Conservation (phyloP, 345 rosid genomes). For the Sonneratia caseolaris region DNA sequence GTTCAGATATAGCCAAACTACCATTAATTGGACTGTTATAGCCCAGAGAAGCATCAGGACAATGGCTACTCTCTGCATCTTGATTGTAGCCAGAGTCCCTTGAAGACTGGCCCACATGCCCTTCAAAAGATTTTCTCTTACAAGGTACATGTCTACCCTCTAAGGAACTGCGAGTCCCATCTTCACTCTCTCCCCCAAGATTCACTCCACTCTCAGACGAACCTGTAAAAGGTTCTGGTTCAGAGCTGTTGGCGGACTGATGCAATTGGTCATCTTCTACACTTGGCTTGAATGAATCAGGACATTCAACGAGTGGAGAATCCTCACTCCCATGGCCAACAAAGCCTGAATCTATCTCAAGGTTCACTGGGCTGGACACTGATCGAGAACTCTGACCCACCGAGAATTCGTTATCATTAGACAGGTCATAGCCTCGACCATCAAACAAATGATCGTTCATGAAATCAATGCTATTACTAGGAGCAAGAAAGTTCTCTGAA, state of each 20-base stretch:
- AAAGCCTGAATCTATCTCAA: constrained; percentile 49
- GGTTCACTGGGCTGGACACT: constrained; percentile 28
- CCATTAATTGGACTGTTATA: constrained; percentile 20
- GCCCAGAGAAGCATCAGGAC: constrained; percentile 28
- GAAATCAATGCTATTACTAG: constrained; percentile 23
- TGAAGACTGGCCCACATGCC: constrained; percentile 55
- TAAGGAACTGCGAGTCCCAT: constrained; percentile 34
- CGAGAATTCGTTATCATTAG: constrained; percentile 14
- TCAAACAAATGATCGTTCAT: constrained; percentile 32
- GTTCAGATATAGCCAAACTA: constrained; percentile 34
- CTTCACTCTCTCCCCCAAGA: constrained; percentile 25
- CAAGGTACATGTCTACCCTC: constrained; percentile 52
- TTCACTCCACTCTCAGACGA: constrained; percentile 31
- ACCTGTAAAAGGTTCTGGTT: constrained; percentile 23
- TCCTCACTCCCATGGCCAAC: constrained; percentile 34
- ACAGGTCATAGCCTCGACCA: constrained; percentile 32
- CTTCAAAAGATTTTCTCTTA: constrained; percentile 77
- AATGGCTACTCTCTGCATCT: constrained; percentile 40
- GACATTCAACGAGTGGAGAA: constrained; percentile 30
- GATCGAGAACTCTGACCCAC: constrained; percentile 32
- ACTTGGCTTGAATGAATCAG: constrained; percentile 28
- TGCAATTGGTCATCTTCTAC: constrained; percentile 24
- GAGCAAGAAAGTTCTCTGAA: constrained; percentile 38
- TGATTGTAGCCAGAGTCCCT: constrained; percentile 45
- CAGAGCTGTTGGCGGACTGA: constrained; percentile 23